Evolutionary conservation across 2,329 filamentous ascomycete species (phyloP).

Genomic region (Xylariaceae sp.): DNA sequence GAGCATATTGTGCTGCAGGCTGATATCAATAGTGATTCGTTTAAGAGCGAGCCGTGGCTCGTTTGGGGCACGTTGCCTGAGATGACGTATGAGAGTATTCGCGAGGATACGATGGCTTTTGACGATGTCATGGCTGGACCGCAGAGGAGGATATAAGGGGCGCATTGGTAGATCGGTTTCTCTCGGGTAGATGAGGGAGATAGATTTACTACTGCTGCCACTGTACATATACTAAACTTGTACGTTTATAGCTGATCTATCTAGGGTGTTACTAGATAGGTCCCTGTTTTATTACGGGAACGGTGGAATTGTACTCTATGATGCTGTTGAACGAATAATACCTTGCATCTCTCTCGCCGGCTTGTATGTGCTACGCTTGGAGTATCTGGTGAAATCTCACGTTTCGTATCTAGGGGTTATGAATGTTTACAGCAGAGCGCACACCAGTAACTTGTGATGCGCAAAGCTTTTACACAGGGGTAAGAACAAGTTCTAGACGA

Average conservation of each 20-base stretch:
- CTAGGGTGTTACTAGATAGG: too few species aligned
- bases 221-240: not conserved
- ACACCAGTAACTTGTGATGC: too few species aligned
- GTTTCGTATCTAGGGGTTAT: too few species aligned
- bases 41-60: slow-evolving; percentile 50
- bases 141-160: not conserved
- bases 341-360: not conserved
- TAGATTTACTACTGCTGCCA: not conserved
- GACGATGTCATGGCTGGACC: slow-evolving; percentile 4
- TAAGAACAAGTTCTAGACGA: too few species aligned
- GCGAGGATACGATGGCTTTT: slow-evolving; percentile 22
- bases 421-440: too few species aligned
- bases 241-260: not conserved
- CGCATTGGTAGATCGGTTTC: not conserved
- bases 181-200: not conserved
- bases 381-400: too few species aligned
- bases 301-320: not conserved
- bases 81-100: slow-evolving; percentile 43
- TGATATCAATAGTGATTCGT: slow-evolving; percentile 41
- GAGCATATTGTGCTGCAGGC: slow-evolving; percentile 62
- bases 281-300: too few species aligned
- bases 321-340: not conserved
- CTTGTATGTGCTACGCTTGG: too few species aligned
- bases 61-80: slow-evolving; percentile 59
- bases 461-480: too few species aligned